These are phyloP conservation scores for Casuarina equisetifolia DNA, from an alignment of 306 rosid species.

Conservation along the genomic window DNA sequence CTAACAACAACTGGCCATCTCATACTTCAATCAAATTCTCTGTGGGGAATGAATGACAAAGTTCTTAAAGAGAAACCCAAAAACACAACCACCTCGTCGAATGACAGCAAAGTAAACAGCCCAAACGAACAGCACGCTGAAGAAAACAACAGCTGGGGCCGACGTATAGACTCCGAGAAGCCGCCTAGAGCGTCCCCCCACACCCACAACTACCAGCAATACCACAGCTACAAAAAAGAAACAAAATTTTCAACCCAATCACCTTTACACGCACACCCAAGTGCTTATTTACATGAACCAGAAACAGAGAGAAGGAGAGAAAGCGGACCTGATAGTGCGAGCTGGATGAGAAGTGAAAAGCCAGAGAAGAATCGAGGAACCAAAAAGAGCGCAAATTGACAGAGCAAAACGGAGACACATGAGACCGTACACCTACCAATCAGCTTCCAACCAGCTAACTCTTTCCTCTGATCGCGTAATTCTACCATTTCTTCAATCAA, in stretches of 20 bases:
- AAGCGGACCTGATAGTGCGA: slow-evolving; percentile 39
- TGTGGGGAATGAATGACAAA: not conserved
- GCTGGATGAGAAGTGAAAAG: slow-evolving; percentile 28
- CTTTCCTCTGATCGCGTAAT: slow-evolving; percentile 17
- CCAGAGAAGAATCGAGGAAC: slow-evolving; percentile 43
- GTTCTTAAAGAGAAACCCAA: not conserved
- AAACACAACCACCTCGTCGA: slow-evolving; percentile 32
- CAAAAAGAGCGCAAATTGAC: slow-evolving; percentile 32
- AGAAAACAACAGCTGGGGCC: slow-evolving; percentile 51
- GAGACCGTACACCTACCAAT: slow-evolving; percentile 37
- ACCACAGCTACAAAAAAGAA: slow-evolving; percentile 26
- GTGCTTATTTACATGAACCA: not conserved
- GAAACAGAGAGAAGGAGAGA: not conserved
- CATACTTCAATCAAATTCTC: not conserved
- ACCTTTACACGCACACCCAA: not conserved
- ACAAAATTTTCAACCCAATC: slow-evolving; percentile 11
- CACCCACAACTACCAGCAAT: slow-evolving; percentile 33
- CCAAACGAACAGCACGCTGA: slow-evolving; percentile 45
- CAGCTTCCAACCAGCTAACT: slow-evolving; percentile 5
- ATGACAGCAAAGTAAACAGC: slow-evolving; percentile 34
- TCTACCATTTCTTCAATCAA: not conserved
- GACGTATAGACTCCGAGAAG: slow-evolving; percentile 35
- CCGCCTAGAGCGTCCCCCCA: slow-evolving; percentile 38
- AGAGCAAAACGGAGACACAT: slow-evolving; percentile 22
- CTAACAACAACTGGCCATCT: not conserved